phyloP scores from a whole-genome alignment of 192 early-diverging fungal species.

The Gigaspora rosea region DNA sequence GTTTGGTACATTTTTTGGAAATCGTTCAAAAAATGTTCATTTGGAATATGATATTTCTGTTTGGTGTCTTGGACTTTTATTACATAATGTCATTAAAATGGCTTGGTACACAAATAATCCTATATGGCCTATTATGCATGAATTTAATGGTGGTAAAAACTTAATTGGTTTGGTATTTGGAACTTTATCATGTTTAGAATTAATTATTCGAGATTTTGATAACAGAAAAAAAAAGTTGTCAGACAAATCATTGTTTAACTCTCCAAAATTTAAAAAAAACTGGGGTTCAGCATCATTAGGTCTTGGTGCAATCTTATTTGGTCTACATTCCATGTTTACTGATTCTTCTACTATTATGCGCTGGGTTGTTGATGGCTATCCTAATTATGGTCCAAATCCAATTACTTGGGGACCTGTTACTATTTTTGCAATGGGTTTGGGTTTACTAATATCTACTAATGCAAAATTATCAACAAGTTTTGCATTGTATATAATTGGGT shows the following conservation, averaged over 20 bases:
- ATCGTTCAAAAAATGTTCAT: slow-evolving; percentile 50
- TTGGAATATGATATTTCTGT: slow-evolving; percentile 65
- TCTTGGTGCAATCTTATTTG: slow-evolving; percentile 67
- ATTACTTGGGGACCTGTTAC: slow-evolving; percentile 72
- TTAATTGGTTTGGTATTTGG: slow-evolving; percentile 62
- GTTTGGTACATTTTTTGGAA: slow-evolving; percentile 59
- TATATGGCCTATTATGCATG: slow-evolving; percentile 82
- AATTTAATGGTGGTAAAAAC: slow-evolving; percentile 72
- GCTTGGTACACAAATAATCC: slow-evolving; percentile 80
- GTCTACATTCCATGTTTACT: slow-evolving; percentile 74
- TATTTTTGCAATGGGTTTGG: slow-evolving; percentile 58
- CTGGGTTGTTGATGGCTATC: slow-evolving; percentile 77
- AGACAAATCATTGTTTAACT: not conserved
- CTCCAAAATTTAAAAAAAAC: slow-evolving; percentile 31
- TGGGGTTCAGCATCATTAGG: slow-evolving; percentile 60
- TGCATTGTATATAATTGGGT: slow-evolving; percentile 63
- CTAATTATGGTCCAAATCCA: slow-evolving; percentile 69
- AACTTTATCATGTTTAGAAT: slow-evolving; percentile 58
- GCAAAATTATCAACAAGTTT: slow-evolving; percentile 48
- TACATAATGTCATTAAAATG: slow-evolving; percentile 70
- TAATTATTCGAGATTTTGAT: slow-evolving; percentile 48
- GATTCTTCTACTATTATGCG: slow-evolving; percentile 75
- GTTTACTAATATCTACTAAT: slow-evolving; percentile 53
- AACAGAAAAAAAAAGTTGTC: not conserved
- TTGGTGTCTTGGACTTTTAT: slow-evolving; percentile 68